Evolutionary conservation across 2,329 filamentous ascomycete genomes (phyloP), one percentile per base, ranked within the genome.

Genomic region (Diplodia sapinea): DNA sequence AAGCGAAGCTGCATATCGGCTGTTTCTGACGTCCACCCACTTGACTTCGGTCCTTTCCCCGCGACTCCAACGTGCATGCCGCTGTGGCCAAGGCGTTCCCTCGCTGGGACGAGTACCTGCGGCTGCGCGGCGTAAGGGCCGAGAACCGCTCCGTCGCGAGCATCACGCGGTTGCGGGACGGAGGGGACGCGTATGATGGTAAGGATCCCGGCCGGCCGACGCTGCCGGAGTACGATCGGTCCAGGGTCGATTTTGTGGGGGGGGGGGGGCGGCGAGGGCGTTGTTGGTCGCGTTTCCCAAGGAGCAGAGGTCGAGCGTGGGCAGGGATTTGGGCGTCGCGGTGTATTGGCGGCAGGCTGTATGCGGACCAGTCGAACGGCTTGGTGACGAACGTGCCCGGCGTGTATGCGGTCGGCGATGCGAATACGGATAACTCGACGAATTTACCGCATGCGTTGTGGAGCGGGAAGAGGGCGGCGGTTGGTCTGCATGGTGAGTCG

Each of bases 401-500:
- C 29, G 57, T 62, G 29, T 62, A 62, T 23, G 57, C 57, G 3
- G 57, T 62, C 4, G 57, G 43, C 6, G 57, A 62, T 17, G 57
- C 57, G 29, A 62, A 62, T 17, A 62, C 57, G 5, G 43, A 62
- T n/a, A 51, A 62, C 43, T 62, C 57, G 43, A 62, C 57, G 43
- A 51, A 62, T 12, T 7, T 62, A 17, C 57, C 57, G 57, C 57
- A 62, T 17, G 57, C 57, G 8, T 43, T 62, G 26, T 62, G 57
- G 57, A 62, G 57, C 31, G 57, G 57, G 4, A 62, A 62, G 57
- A 29, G 43, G 15, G 57, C 57, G 11, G 57, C 57, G 11, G 57
- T 62, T 29, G 23, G 40, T 31, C 29, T 62, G 29, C 57, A 62
- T 17, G 57, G 57, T 62, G 36, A 26, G 43, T 36, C 23, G 23